A percentile compares a stretch with the other conserved stretches of the same genome.
phyloP scores from a whole-genome alignment of 768 basidiomycete genomes.

The Mycena galericulata region DNA sequence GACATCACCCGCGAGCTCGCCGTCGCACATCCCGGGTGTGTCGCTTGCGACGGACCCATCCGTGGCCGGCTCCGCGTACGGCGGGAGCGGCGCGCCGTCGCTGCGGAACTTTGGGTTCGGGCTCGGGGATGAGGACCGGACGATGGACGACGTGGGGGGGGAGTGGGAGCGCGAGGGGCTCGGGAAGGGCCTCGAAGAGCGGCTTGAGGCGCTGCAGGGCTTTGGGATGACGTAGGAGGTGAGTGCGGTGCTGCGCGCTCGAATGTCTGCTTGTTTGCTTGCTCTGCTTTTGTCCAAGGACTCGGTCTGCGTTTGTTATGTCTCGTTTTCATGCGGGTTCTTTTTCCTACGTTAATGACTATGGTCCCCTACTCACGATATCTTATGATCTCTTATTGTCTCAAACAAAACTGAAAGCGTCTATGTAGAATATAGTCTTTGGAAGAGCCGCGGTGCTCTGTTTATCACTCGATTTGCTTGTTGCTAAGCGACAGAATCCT shows the following conservation, averaged over 20 bases:
- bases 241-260: too few relatives aligned
- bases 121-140: slow-evolving; percentile 30
- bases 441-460: too few relatives aligned
- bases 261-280: too few relatives aligned
- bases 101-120: slow-evolving; percentile 40
- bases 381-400: slow-evolving; percentile 17
- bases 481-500: too few relatives aligned
- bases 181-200: slow-evolving; percentile 85
- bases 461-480: too few relatives aligned
- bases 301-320: too few relatives aligned
- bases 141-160: slow-evolving; percentile 77
- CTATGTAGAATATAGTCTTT: too few relatives aligned
- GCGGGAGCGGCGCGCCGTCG: slow-evolving; percentile 43
- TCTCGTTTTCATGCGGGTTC: neutral
- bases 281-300: too few relatives aligned
- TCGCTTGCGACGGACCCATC: slow-evolving; percentile 43
- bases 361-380: slow-evolving; percentile 19
- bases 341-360: neutral
- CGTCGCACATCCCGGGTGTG: slow-evolving; percentile 81
- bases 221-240: slow-evolving; percentile 33
- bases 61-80: slow-evolving; percentile 35
- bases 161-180: slow-evolving; percentile 92
- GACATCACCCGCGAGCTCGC: slow-evolving; percentile 71
- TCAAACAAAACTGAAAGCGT: too few relatives aligned
- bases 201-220: slow-evolving; percentile 68